A percentile compares a stretch with the other conserved stretches of the same genome.
Evolutionary conservation across 2,329 filamentous ascomycete genomes (phyloP).

Genomic region (Pezicula carpinea): DNA sequence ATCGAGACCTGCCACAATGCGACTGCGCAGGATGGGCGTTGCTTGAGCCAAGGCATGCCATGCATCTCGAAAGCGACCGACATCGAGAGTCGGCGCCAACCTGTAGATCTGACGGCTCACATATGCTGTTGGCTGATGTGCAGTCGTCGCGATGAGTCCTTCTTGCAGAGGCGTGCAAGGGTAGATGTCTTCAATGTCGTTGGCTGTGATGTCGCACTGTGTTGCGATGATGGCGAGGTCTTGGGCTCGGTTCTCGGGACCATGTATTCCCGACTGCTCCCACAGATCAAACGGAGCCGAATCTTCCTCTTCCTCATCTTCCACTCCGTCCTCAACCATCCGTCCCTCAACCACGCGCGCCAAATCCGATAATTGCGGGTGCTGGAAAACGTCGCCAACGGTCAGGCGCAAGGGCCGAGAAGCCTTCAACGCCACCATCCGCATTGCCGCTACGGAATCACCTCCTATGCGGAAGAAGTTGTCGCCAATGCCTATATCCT

Average conservation of each 20-base stretch:
- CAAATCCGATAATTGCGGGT: conserved; percentile 10
- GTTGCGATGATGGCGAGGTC: background rate
- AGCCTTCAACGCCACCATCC: conserved; percentile 34
- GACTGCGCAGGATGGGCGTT: conserved; percentile 27
- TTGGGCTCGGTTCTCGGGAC: background rate
- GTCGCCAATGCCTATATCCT: conserved; percentile 17
- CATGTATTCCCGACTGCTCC: background rate
- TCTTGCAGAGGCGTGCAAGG: conserved; percentile 5
- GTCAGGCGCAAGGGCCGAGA: conserved; percentile 27
- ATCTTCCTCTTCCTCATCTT: conserved; percentile 1
- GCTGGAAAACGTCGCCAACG: conserved; percentile 35
- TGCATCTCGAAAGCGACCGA: conserved; percentile 17
- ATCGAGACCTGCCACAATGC: conserved; percentile 13
- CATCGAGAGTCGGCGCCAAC: conserved; percentile 11
- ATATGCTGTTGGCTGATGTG: conserved; percentile 27
- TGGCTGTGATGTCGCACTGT: conserved; percentile 30
- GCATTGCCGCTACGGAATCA: conserved; percentile 31
- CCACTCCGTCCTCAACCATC: background rate
- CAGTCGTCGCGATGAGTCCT: conserved; percentile 29
- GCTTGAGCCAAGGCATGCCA: conserved; percentile 19
- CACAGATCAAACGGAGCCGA: background rate
- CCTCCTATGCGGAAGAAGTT: conserved; percentile 32
- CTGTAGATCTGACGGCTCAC: conserved; percentile 20
- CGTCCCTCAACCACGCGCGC: conserved; percentile 1
- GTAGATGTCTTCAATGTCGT: conserved; percentile 7